Evolutionary conservation across 73 alveolate genomes (phyloP).

Genomic region (Paramecium tetraurelia): DNA sequence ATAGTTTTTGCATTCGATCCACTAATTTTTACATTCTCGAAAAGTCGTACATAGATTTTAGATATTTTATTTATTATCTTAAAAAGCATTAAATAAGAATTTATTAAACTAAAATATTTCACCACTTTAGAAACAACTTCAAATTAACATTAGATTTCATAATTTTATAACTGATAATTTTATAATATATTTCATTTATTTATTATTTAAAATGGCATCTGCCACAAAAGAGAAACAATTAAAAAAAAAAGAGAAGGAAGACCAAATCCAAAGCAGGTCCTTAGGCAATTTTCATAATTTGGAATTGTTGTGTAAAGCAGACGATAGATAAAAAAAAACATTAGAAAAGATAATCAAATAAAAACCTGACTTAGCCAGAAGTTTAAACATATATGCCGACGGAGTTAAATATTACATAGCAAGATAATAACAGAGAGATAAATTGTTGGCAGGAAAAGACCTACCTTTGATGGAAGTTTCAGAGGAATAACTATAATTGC

Average conservation of each 20-base stretch:
- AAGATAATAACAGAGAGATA: constrained; percentile 21
- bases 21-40: constrained; percentile 16
- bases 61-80: not conserved
- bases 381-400: constrained; percentile 40
- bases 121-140: not conserved
- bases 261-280: not conserved
- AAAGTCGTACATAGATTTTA: not conserved
- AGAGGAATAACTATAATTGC: not conserved
- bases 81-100: not conserved
- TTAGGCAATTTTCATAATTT: constrained; percentile 31
- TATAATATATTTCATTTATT: not conserved
- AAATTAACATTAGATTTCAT: not conserved
- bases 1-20: constrained; percentile 4
- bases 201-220: not conserved
- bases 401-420: constrained; percentile 49
- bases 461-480: not conserved
- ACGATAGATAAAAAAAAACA: constrained; percentile 37
- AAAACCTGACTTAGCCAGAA: constrained; percentile 44
- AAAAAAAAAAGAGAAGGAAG: not conserved
- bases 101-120: not conserved
- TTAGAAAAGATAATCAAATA: constrained; percentile 17
- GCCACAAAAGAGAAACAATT: not conserved
- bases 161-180: not conserved
- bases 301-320: constrained; percentile 31
- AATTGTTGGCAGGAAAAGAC: constrained; percentile 18